Conservation (phyloP, 73 alveolate genomes). For the Paramecium pentaurelia region DNA sequence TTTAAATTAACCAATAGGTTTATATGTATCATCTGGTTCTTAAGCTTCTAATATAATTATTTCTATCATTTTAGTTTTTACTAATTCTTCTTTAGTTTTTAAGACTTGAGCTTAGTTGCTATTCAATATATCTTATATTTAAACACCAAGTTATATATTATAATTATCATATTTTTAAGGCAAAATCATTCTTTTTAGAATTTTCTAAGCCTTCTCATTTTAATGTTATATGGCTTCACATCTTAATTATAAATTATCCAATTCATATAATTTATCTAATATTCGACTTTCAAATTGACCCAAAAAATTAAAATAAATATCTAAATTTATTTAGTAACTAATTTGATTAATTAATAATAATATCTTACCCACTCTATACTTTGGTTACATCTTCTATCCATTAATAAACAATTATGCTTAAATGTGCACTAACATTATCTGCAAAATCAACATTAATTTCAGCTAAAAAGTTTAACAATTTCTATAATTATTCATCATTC, state of each 20-base stretch:
- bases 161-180: constrained; percentile 33
- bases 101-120: neutral
- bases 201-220: neutral
- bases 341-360: neutral
- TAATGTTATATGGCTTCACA: neutral
- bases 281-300: constrained; percentile 20
- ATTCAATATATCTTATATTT: neutral
- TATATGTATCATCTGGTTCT: constrained; percentile 26
- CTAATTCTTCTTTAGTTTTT: neutral
- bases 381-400: constrained; percentile 31
- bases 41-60: neutral
- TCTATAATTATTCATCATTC: constrained; percentile 32
- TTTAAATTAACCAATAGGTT: constrained; percentile 23
- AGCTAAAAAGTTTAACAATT: neutral
- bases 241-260: neutral
- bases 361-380: constrained; percentile 30
- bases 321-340: neutral
- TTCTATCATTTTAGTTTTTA: neutral
- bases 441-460: neutral
- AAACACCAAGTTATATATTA: neutral
- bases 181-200: neutral
- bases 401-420: neutral
- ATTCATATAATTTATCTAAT: neutral
- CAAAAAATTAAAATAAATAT: neutral
- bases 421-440: neutral